Conservation (phyloP, 768 basidiomycete species). For the Leccinum longicurvipes region DNA sequence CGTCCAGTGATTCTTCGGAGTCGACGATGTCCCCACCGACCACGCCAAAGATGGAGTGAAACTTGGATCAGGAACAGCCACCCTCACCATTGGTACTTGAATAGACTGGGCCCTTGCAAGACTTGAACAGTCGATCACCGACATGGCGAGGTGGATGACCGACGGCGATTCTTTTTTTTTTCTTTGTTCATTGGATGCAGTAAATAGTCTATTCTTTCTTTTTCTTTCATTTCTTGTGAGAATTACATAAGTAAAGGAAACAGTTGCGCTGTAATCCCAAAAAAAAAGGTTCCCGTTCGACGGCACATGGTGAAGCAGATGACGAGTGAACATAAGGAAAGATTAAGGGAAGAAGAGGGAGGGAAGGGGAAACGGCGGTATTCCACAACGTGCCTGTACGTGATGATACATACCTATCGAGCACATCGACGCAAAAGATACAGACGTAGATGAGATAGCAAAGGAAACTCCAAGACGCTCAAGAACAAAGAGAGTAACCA, state of each 20-base stretch:
- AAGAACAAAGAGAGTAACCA: not conserved
- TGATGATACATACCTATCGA: conserved; percentile 9
- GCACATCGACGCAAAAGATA: conserved; percentile 1
- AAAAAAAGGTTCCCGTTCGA: not conserved
- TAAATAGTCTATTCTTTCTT: not conserved
- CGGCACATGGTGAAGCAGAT: not conserved
- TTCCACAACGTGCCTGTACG: not conserved
- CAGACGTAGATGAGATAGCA: not conserved
- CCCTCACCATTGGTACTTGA: not conserved
- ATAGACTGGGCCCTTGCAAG: not conserved
- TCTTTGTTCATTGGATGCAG: not conserved
- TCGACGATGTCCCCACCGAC: not conserved
- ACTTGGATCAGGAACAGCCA: not conserved
- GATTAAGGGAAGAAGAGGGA: not conserved
- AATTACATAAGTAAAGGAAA: not conserved
- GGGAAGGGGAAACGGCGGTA: not conserved
- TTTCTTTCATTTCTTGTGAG: not conserved
- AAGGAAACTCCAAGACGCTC: not conserved
- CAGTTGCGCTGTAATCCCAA: not conserved
- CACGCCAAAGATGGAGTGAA: conserved; percentile 11
- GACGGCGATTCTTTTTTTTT: too few relatives aligned
- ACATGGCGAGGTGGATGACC: not conserved
- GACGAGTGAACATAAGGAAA: not conserved
- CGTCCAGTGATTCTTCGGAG: conserved; percentile 9
- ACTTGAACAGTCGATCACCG: not conserved